Base-by-base conservation (phyloP, 305 asterid genomes). In the Rubia tinctorum region DNA sequence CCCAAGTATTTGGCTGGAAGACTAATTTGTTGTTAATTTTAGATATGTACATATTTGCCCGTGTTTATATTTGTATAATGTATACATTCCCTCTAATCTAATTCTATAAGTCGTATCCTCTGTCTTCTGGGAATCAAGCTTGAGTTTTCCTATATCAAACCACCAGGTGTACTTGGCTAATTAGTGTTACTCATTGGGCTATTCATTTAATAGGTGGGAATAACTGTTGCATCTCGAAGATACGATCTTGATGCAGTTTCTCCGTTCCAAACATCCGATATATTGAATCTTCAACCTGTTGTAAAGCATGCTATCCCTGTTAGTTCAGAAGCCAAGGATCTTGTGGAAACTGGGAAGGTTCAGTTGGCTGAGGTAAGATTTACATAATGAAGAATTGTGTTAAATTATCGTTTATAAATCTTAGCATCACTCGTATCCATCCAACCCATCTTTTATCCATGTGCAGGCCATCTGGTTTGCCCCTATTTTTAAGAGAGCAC, bases 291-390 rank as follows among this genome's bases (percentile, higher is more conserved):
- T 73, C 96, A 89, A 73, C 97, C 99, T 37, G 97, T 95, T 30
- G 90, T 92, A 71, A 95, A 95, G 83, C 97, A 92, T 84, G 94
- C 96, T n/a, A 89, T 95, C 79, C 98, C 97, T 61, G 82, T 95
- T 51, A 92, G 97, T 76, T 86, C 98, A 58, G 97, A 92, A 85
- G 98, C 99, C 72, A 91, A 86, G 90, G 93, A 88, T 81, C 91
- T 95, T 64, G 90, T 92, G 69, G 99, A 95, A 84, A 85, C 97
- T 45, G 99, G 97, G 77, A 95, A 95, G 84, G 87, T 82, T 80
- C 99, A 95, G 69, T 83, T 95, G 82, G 97, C 97, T 22, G 97
- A 95, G 97, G 98, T 92, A 84, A 68, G 77, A 12, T 58, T 20
- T 58, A 69, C 69, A 76, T 13, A 10, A 39, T 37, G 47, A 34